Percentiles rank a stretch among this genome's conserved stretches.
Evolutionary conservation across 345 rosid species (phyloP).

Genomic region (Eutrema japonicum): DNA sequence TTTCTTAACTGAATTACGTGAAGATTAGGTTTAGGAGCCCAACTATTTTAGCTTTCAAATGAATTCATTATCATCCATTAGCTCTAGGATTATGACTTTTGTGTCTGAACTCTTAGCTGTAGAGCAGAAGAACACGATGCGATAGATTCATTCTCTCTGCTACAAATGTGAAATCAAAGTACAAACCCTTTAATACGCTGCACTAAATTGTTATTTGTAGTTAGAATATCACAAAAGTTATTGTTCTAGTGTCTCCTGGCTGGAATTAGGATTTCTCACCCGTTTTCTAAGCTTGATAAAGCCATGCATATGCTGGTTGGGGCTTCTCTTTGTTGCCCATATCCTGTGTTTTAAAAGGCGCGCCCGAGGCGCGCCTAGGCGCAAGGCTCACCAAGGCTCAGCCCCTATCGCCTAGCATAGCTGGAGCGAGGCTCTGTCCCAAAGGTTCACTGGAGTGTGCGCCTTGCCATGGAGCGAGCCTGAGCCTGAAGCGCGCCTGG

Average conservation of each 20-base stretch:
- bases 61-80: constrained; percentile 3
- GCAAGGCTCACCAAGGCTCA: no score
- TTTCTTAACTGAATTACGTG: constrained; percentile 3
- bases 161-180: not conserved
- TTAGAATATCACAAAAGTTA: not conserved
- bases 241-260: constrained; percentile 7
- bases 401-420: no score
- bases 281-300: constrained; percentile 3
- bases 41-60: not conserved
- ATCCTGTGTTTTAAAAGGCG: no score
- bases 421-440: no score
- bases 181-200: constrained; percentile 5
- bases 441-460: no score
- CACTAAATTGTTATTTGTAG: not conserved
- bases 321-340: not conserved
- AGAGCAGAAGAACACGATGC: constrained; percentile 1
- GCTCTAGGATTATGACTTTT: constrained; percentile 12
- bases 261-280: not conserved
- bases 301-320: not conserved
- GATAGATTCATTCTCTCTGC: constrained; percentile 20
- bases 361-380: no score
- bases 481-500: no score
- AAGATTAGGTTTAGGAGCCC: constrained; percentile 23
- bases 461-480: no score
- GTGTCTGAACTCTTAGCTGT: not conserved